Evolutionary conservation across 2,329 filamentous ascomycete species (phyloP), one percentile per base, ranked within the genome.

Genomic region (Microdochium trichocladiopsis): DNA sequence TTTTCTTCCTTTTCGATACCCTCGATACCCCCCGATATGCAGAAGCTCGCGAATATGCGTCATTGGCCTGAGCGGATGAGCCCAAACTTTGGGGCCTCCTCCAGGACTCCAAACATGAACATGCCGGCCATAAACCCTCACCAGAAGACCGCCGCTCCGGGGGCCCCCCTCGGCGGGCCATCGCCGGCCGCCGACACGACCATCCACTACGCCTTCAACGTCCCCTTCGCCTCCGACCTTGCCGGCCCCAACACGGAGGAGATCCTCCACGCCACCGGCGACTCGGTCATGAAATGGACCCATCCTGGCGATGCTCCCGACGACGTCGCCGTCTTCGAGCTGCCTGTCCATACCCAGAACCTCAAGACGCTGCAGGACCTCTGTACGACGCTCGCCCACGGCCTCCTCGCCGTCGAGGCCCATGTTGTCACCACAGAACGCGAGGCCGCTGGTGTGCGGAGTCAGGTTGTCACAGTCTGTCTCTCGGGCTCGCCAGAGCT

Each of bases 201-300:
- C 59, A 89, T 97, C 70, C 90, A 95, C 71, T 87, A 96, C 69
- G 93, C 90, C 58, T 97, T 99, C 84, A 97, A 96, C 68, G 88
- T 99, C 49, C 94, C 94, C 55, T 96, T 97, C 72, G 86, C 91
- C 61, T 95, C 90, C 58, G 93, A 93, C 63, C 84, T 99, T 56
- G 83, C 89, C 57, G 94, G 94, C 31, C 94, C 94, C 57, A 91
- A 97, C 64, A 88, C 88, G 60, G 91, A 96, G 70, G 92, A 97
- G 70, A 90, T 99, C 63, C 82, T 97, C 55, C 93, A 96, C 72
- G 91, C 93, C 57, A 96, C 89, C 57, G 83, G 85, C 53, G 88
- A 90, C 61, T 92, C 93, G 55, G 85, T 95, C 58, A 82, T 93
- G 59, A 85, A 90, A 68, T 99, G 94, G 94, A 94, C 90, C 50